Evolutionary conservation across 164 flowering plant species (phyloP), one percentile per base, ranked within the genome.

Genomic region (Vitis vinifera): DNA sequence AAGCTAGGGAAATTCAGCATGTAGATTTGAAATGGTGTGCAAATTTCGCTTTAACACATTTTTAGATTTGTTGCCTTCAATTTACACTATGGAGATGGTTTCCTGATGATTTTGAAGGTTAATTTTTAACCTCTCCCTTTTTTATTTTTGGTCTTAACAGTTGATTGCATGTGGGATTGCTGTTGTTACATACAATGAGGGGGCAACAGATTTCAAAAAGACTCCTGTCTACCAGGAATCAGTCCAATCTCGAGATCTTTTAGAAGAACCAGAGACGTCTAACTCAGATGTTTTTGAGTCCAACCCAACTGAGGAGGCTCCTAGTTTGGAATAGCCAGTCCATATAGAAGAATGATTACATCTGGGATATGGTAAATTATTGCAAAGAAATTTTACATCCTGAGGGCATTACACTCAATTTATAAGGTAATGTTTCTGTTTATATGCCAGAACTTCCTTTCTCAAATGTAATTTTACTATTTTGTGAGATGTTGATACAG

Each of bases 291-390:
- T 94, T 56, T 94, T 92, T 50, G 99, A 94, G 81, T 88, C 88
- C 62, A 94, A 92, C 73, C 99, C 97, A 1, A 92, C 97, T 8
- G 97, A 94, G 81, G 90, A 83, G 65, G 97, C 99, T 4, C 99
- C 97, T 10, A 85, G 90, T 82, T 80, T 94, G 85, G 98, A 94
- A 47, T 94, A 88, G 76, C 10, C 60, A 13, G 27, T 56, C 59
- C 58, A n/a, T 37, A 37, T 37, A 37, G 44, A 37, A 37, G 44
- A 37, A 37, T 37, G 44, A 37, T 37, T 37, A 37, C 44, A 37
- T 37, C 7, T 6, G 44, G 44, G 44, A 37, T 37, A 3, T 37
- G 44, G 44, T 37, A 67, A 37, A 19, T 15, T 12, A 27, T 65
- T 31, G 64, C 11, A 47, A 68, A 63, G 19, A 29, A 50, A 13